Base-by-base conservation (phyloP, 306 rosid genomes). In the Hippophae tibetana region DNA sequence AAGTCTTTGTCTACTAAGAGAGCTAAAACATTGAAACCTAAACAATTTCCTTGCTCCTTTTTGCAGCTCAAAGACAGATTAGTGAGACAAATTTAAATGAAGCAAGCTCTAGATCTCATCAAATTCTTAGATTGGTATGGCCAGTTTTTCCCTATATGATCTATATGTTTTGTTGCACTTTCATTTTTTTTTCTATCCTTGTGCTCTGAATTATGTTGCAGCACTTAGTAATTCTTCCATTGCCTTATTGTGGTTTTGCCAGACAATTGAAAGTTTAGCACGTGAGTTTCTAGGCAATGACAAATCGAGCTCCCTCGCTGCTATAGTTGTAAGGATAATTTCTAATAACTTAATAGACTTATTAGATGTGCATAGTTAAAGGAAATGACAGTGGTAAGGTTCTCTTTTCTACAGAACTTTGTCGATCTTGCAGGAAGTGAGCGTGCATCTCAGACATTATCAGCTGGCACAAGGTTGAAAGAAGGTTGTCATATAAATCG, bases 401-500 rank as follows among this genome's bases (percentile, higher is more conserved):
- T 18, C 9, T 41, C 57, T 60, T 59, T 40, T 48, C 18, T 43
- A 49, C 82, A 93, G 99, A 89, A 89, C 78, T 93, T 93, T 79
- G 78, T 93, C 7, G 97, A 93, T 78, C 97, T 93, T 46, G 97
- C 99, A 1, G 97, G 99, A 71, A 93, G 99, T 71, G 99, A 93
- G 62, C 81, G 99, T 56, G 97, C 95, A 66, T 93, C 99, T n/a
- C 97, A 93, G 72, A 75, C 94, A 8, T 74, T 78, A 80, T 86
- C 99, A 61, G 97, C 97, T 42, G 99, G 99, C 13, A 31, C 85
- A 56, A 83, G 97, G 78, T 78, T 93, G 82, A 93, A 93, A 84
- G 99, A 93, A 78, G 99, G 97, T 58, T 88, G 97, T 84, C 99
- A 93, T 78, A 93, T 93, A 77, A 93, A 93, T 69, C 95, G 97